Evolutionary conservation across 73 alveolate genomes (phyloP).

Genomic region (Paramecium primaurelia): DNA sequence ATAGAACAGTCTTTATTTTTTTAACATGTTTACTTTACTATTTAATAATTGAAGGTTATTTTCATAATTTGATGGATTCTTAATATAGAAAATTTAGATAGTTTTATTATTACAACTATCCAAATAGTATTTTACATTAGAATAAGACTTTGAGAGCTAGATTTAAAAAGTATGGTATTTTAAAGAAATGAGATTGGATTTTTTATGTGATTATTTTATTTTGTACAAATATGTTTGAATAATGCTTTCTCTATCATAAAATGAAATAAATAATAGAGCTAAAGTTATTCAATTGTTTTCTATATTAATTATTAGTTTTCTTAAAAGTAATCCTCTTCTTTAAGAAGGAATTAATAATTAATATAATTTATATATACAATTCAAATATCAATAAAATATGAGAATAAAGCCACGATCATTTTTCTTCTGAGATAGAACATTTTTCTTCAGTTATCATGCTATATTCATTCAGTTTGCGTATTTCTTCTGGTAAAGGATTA

Average conservation of each 20-base stretch:
- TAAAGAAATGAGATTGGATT: neutral
- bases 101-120: neutral
- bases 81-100: neutral
- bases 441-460: constrained; percentile 39
- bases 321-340: neutral
- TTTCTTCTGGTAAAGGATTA: constrained; percentile 26
- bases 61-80: neutral
- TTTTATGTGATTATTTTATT: neutral
- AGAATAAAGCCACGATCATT: neutral
- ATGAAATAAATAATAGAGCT: neutral
- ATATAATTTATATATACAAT: neutral
- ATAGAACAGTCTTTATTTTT: neutral
- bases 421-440: neutral
- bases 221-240: neutral
- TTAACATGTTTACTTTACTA: neutral
- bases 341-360: neutral
- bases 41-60: neutral
- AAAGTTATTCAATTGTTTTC: neutral
- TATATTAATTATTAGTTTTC: neutral
- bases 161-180: neutral
- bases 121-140: neutral
- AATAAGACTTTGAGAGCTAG: neutral
- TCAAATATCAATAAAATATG: neutral
- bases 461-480: neutral
- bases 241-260: neutral